Evolutionary conservation across 2,329 filamentous ascomycete species (phyloP).

Genomic region (Pseudogymnoascus sp.): DNA sequence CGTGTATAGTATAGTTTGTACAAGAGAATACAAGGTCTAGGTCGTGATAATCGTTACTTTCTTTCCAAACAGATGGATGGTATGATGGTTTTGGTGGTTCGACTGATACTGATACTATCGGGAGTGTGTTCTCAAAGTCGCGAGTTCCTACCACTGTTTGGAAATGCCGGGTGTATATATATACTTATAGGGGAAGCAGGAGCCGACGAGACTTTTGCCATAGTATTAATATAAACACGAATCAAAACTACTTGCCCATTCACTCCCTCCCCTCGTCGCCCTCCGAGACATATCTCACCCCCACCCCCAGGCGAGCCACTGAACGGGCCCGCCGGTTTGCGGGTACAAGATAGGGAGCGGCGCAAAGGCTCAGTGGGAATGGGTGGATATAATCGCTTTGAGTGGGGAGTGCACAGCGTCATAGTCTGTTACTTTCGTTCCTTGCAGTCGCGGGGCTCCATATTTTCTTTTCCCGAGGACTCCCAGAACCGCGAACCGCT

Average conservation of each 20-base stretch:
- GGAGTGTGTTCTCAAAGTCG: neutral
- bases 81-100: neutral
- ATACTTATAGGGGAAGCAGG: neutral
- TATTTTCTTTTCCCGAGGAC: neutral
- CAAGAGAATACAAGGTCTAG: neutral
- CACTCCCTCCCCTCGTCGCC: neutral
- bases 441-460: neutral
- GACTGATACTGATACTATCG: neutral
- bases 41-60: constrained; percentile 4
- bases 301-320: neutral
- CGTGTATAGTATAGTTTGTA: neutral
- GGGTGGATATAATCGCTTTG: neutral
- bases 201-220: neutral
- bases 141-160: neutral
- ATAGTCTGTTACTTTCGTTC: neutral
- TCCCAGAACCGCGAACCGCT: neutral
- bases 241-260: neutral
- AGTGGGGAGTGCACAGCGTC: constrained; percentile 2
- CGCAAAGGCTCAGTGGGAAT: neutral
- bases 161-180: constrained; percentile 1
- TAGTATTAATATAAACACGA: constrained; percentile 7
- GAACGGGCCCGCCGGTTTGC: neutral
- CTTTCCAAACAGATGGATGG: neutral
- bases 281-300: constrained; percentile 7
- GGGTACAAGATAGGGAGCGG: neutral